Evolutionary conservation across 2,329 filamentous ascomycete genomes (phyloP), one percentile per base, ranked within the genome.

Genomic region (Microascus cirrosus): DNA sequence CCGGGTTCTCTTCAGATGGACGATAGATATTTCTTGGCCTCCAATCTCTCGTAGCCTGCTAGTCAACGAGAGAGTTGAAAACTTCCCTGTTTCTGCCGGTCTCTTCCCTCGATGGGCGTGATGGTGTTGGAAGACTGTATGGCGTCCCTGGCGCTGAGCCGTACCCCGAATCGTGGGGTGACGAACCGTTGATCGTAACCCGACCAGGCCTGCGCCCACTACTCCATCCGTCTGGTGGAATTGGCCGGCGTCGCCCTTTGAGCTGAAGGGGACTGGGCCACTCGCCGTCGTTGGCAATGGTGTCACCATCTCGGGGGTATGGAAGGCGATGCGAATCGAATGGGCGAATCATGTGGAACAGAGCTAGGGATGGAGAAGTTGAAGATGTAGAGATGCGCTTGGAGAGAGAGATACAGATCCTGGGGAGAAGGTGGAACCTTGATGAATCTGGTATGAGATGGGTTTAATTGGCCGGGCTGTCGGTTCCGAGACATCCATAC

Each of bases 91-190:
- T 36, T 35, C n/a, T 12, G 12, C 11, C 11, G 5, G 24, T 35
- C 32, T 35, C 11, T 18, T 6, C 10, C 8, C 28, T 20, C 13
- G 32, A 24, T 20, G 32, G 32, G n/a, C 50, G 15, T n/a, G 32
- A 35, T 12, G 48, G 39, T 28, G 45, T 28, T 6, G 22, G 11
- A 28, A 20, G n/a, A 36, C 35, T 6, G n/a, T 18, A n/a, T 5
- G 54, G 55, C n/a, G 48, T 57, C 20, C n/a, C 55, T 32, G 20
- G 20, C 13, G 55, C 22, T 24, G 55, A 57, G 22, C 55, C 55
- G 34, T 57, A 57, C 15, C 42, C 55, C 10, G 55, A 57, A 52
- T 57, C 55, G n/a, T 32, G 32, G n/a, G 55, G 45, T 6, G 55
- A 57, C 11, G 24, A 10, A 7, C 25, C 48, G 22, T 22, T n/a